Base-by-base conservation (phyloP, 441 rosid genomes). In the Pelargonium fulgidum region DNA sequence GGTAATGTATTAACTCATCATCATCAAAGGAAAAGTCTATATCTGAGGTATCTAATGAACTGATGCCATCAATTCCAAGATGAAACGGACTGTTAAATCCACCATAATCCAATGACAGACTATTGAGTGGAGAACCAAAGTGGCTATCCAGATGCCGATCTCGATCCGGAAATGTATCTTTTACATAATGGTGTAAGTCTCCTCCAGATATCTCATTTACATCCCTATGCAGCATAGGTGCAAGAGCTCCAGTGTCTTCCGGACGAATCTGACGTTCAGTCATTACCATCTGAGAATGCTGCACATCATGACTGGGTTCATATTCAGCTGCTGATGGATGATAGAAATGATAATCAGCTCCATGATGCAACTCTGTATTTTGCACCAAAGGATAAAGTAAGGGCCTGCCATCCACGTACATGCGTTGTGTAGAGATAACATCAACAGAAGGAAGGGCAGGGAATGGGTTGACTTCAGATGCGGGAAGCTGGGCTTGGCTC, bases 1-100 rank as follows among this genome's bases (percentile, higher is more conserved):
- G 87, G 85, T 84, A 84, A 68, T 82, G 75, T 59, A 89, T 77
- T 58, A 81, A 66, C 24, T 84, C 89, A 19, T 89, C 91, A 9
- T 86, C 90, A 71, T 82, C 65, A 36, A 76, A 33, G 0, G 39
- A 33, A 33, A 33, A 33, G 39, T 33, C 39, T 33, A 33, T 33
- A 33, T 33, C 39, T 33, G 39, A 73, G 20, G 64, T n/a, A 56
- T 79, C 78, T 14, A 73, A 77, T 62, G 83, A 75, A 72, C 68
- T 72, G 68, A 87, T 59, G 68, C 67, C 73, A 47, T 71, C 75
- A 58, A 77, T 47, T 36, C 77, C 81, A 48, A 83, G 50, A 75
- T 73, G 48, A 62, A 73, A 74, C 11, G 86, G 84, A 71, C 84
- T 81, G 59, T 68, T 41, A 45, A 83, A 69, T 47, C 66, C 73